phyloP scores from a whole-genome alignment of 108 stramenopile species.

The Cyclotella sp. region DNA sequence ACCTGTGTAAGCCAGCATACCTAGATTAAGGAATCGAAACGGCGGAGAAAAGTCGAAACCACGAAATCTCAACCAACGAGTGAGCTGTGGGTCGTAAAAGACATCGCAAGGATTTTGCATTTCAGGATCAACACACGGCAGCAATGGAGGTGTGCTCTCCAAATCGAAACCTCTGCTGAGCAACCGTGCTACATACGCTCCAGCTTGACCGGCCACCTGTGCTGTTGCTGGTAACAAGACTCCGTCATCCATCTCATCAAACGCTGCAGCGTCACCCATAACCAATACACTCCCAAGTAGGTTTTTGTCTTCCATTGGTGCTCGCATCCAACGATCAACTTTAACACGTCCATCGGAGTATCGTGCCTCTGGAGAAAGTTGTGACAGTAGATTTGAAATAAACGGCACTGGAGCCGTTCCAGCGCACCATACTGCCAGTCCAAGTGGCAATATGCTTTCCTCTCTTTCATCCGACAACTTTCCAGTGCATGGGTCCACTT shows the following conservation, averaged over 20 bases:
- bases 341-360: constrained; percentile 51
- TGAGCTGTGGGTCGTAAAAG: constrained; percentile 21
- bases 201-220: constrained; percentile 81
- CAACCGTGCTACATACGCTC: constrained; percentile 68
- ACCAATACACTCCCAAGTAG: constrained; percentile 57
- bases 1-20: constrained; percentile 69
- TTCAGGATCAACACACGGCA: constrained; percentile 7
- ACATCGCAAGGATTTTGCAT: constrained; percentile 20
- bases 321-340: constrained; percentile 68
- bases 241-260: constrained; percentile 14
- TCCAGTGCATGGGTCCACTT: constrained; percentile 24
- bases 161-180: constrained; percentile 64
- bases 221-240: constrained; percentile 68
- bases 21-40: constrained; percentile 72
- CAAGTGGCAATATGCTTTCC: constrained; percentile 41
- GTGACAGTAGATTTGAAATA: constrained; percentile 43
- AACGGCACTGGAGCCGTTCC: constrained; percentile 67
- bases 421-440: constrained; percentile 65
- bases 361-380: constrained; percentile 52
- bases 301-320: constrained; percentile 34
- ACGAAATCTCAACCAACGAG: constrained; percentile 55
- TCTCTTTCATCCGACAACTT: constrained; percentile 17
- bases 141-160: constrained; percentile 39
- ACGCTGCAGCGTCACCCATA: constrained; percentile 72
- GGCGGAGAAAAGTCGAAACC: constrained; percentile 54